Base-by-base conservation (phyloP, 306 rosid species). In the Senna siamea region DNA sequence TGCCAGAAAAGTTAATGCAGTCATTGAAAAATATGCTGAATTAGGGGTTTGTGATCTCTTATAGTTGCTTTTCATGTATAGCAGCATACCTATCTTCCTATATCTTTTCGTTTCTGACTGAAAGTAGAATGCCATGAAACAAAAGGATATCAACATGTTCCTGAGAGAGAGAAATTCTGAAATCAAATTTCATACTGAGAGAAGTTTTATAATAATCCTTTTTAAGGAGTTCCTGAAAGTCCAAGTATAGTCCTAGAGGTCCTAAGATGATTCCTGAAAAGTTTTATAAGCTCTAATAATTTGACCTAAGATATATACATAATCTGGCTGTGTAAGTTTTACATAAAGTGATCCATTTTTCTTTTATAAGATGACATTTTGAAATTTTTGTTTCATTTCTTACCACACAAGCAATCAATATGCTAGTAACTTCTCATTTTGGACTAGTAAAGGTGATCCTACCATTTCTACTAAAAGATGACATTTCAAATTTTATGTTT, bases 211-310 rank as follows among this genome's bases (percentile, higher is more conserved):
- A 43, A 50, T 68, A 51, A n/a, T n/a, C 59, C 66, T 22, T 78
- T 70, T 50, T 89, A 89, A 96, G 85, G 77, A 79, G 77, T 92
- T 77, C 97, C 93, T 44, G 96, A 76, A 87, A 81, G 80, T 82
- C 84, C 17, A 92, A 79, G 85, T 96, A 92, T 6, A 66, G 87
- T 66, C 86, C 83, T 66, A 96, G 97, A 80, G 86, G 91, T 81
- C 93, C 89, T 43, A 92, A 92, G 87, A 92, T 92, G 97, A 92
- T 92, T 78, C 89, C 97, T 73, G 97, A 96, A 89, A 84, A 64
- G 37, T n/a, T n/a, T n/a, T 48, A 32, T 66, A 38, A 72, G 64
- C 13, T 79, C 59, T 38, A 52, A 43, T 35, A 68, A 50, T 30
- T 65, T 70, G n/a, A 47, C 6, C 30, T 12, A 9, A 35, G 44